A percentile compares a stretch with the other conserved stretches of the same genome.
phyloP scores from a whole-genome alignment of 2,329 filamentous ascomycete genomes.

The Ophiostoma sp. region DNA sequence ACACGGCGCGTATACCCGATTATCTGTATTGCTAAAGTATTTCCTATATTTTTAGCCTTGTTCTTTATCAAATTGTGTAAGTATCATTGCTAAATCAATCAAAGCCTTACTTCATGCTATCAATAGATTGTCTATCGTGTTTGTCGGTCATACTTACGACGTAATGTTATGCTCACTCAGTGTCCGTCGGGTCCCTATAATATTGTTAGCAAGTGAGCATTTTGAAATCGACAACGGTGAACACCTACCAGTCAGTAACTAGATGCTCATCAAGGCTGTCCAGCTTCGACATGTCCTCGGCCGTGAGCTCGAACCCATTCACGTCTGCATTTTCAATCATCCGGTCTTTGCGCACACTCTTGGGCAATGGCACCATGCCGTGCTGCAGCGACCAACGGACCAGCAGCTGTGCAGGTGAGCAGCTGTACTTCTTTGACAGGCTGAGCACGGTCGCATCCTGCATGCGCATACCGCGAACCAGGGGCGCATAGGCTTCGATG shows the following conservation, averaged over 20 bases:
- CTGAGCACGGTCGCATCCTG: slow-evolving; percentile 56
- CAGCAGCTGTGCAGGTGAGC: slow-evolving; percentile 67
- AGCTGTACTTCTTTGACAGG: slow-evolving; percentile 62
- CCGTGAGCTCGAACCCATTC: slow-evolving; percentile 53
- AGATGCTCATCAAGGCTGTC: slow-evolving; percentile 65
- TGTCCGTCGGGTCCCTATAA: slow-evolving; percentile 19
- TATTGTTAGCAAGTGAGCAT: not conserved
- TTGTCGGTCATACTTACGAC: too few relatives aligned
- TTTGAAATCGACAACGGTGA: not conserved
- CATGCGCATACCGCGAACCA: slow-evolving; percentile 66
- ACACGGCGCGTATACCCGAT: too few relatives aligned
- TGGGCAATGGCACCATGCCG: slow-evolving; percentile 65
- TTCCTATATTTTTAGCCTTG: too few relatives aligned
- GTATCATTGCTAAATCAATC: too few relatives aligned
- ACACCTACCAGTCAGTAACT: slow-evolving; percentile 59
- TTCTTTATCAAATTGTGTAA: too few relatives aligned
- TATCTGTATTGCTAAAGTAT: too few relatives aligned
- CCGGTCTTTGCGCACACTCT: slow-evolving; percentile 59
- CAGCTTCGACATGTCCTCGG: slow-evolving; percentile 58
- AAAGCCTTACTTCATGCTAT: too few relatives aligned
- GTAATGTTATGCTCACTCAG: not conserved
- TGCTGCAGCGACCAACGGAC: slow-evolving; percentile 74
- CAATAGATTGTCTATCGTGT: too few relatives aligned
- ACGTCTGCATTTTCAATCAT: slow-evolving; percentile 62
- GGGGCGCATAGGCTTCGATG: slow-evolving; percentile 74